Conservation (phyloP, 2,329 filamentous ascomycete species). For the Chaetomium sp. region DNA sequence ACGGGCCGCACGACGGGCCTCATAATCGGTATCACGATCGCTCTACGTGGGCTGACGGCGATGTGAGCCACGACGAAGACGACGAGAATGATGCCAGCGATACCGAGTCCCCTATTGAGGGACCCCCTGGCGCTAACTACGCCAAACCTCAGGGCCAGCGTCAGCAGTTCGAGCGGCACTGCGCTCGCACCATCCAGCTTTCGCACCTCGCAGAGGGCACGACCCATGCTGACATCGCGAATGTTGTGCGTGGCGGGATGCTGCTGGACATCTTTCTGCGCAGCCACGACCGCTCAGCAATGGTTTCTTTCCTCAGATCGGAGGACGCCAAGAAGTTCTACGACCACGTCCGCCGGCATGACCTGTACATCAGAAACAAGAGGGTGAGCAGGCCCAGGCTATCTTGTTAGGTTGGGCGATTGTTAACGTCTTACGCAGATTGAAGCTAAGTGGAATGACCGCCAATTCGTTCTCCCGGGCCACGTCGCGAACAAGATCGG, state of each 20-base stretch:
- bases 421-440: slow-evolving; percentile 51
- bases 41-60: slow-evolving; percentile 30
- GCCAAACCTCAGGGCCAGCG: slow-evolving; percentile 29
- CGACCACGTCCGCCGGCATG: slow-evolving; percentile 63
- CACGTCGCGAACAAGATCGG: slow-evolving; percentile 67
- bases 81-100: slow-evolving; percentile 29
- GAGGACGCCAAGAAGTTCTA: slow-evolving; percentile 66
- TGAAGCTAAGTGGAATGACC: slow-evolving; percentile 68
- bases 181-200: slow-evolving; percentile 62
- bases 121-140: slow-evolving; percentile 28
- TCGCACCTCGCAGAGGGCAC: slow-evolving; percentile 62
- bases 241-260: slow-evolving; percentile 68
- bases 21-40: slow-evolving; percentile 20
- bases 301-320: slow-evolving; percentile 70
- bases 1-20: slow-evolving; percentile 10
- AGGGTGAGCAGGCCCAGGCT: slow-evolving; percentile 52
- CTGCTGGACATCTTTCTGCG: slow-evolving; percentile 70
- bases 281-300: slow-evolving; percentile 59
- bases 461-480: slow-evolving; percentile 66
- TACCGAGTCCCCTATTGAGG: slow-evolving; percentile 26
- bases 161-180: slow-evolving; percentile 43
- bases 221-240: slow-evolving; percentile 66
- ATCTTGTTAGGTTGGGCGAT: neutral
- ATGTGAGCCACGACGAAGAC: slow-evolving; percentile 29
- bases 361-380: slow-evolving; percentile 69